A percentile compares a stretch with the other conserved stretches of the same genome.
Evolutionary conservation across 2,329 filamentous ascomycete species (phyloP).

Genomic region (Didymella keratinophila): DNA sequence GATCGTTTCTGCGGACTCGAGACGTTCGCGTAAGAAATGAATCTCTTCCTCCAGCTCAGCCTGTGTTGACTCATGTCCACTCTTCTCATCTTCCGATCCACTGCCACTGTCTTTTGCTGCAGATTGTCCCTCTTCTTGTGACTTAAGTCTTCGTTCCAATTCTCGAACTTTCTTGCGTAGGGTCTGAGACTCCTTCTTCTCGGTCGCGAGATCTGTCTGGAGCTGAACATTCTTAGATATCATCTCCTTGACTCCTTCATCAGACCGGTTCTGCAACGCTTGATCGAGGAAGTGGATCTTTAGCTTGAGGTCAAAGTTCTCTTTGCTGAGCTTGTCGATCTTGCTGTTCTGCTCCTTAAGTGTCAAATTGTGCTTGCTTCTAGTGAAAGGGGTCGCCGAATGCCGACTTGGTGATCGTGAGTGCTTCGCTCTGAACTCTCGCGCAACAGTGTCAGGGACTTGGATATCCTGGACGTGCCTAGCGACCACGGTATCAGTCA

Average conservation of each 20-base stretch:
- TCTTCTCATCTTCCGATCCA: constrained; percentile 61
- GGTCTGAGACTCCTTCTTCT: constrained; percentile 89
- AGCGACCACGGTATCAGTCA: constrained; percentile 84
- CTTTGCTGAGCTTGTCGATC: constrained; percentile 94
- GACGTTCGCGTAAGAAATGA: constrained; percentile 79
- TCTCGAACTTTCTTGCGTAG: constrained; percentile 84
- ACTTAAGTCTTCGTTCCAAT: constrained; percentile 78
- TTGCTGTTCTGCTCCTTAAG: constrained; percentile 97
- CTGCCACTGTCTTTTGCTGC: constrained; percentile 54
- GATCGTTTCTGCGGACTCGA: constrained; percentile 83
- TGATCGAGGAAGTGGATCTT: constrained; percentile 96
- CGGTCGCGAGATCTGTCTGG: constrained; percentile 85
- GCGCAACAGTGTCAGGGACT: constrained; percentile 85
- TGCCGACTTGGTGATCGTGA: constrained; percentile 66
- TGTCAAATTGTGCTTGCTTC: constrained; percentile 67
- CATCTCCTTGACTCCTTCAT: constrained; percentile 97
- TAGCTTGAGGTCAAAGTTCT: constrained; percentile 82
- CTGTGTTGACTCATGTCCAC: constrained; percentile 65
- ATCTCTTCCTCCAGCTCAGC: constrained; percentile 84
- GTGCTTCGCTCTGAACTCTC: constrained; percentile 82
- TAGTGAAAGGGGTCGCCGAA: constrained; percentile 48
- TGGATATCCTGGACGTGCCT: constrained; percentile 89
- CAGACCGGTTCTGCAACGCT: constrained; percentile 88
- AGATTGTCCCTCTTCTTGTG: constrained; percentile 61
- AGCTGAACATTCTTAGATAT: constrained; percentile 97